phyloP scores from a whole-genome alignment of 176 grass and related monocot species.

The Eragrostis nindensis region DNA sequence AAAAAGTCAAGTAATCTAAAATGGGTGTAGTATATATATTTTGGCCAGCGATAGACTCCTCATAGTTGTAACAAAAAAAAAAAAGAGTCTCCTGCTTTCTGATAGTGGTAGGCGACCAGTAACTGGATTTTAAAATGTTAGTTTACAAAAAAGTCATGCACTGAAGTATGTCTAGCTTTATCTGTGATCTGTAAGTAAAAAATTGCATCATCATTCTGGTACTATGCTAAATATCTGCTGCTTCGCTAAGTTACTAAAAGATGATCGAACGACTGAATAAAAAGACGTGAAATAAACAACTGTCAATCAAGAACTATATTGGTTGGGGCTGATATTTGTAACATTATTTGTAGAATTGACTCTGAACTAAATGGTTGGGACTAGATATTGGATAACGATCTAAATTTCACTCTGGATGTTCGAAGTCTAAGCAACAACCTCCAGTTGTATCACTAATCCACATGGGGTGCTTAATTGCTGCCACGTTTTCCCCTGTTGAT shows the following conservation, averaged over 20 bases:
- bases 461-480: constrained; percentile 1
- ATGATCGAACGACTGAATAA: background rate
- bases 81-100: no score
- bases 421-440: constrained; percentile 6
- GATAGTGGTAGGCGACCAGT: no score
- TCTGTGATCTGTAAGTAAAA: no score
- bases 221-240: no score
- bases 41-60: no score
- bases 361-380: background rate
- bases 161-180: no score
- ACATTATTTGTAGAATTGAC: background rate
- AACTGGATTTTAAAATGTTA: no score
- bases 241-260: background rate
- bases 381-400: background rate
- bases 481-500: background rate
- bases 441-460: background rate
- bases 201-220: no score
- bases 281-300: background rate
- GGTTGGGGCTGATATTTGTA: background rate
- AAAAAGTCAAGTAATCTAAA: no score
- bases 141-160: no score
- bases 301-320: background rate
- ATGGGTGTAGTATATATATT: no score
- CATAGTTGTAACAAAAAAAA: no score
- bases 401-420: background rate